These are phyloP conservation scores for Artemisia princeps DNA, from an alignment of 140 eudicot genomes.

Conservation along the genomic window DNA sequence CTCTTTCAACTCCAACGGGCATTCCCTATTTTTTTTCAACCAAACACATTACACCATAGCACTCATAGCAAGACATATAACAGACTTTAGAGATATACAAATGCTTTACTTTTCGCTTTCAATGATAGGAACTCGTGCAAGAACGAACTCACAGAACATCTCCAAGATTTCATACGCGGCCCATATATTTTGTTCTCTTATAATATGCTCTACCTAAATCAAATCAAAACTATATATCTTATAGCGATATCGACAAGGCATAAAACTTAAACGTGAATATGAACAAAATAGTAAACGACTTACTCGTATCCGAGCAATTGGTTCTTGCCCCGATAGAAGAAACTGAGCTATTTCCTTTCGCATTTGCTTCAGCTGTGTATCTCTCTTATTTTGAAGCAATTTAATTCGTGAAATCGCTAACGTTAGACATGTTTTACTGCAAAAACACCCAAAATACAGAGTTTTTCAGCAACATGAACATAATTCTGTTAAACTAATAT, in stretches of 20 bases:
- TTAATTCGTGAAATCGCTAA: conserved; percentile 81
- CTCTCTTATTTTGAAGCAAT: conserved; percentile 84
- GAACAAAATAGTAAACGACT: neutral
- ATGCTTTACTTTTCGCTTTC: conserved; percentile 73
- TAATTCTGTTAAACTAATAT: neutral
- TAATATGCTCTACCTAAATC: conserved; percentile 86
- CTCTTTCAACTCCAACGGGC: conserved; percentile 85
- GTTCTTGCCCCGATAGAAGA: conserved; percentile 86
- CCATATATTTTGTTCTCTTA: conserved; percentile 84
- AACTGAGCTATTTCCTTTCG: conserved; percentile 92
- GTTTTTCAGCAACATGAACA: conserved; percentile 13
- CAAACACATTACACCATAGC: neutral
- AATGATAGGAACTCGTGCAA: conserved; percentile 88
- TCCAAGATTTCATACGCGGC: conserved; percentile 89
- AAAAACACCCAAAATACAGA: conserved; percentile 27
- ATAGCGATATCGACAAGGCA: neutral
- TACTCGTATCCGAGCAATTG: conserved; percentile 85
- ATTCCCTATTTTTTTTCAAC: conserved; percentile 47
- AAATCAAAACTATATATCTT: neutral
- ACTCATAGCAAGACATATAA: neutral
- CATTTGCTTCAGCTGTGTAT: conserved; percentile 74
- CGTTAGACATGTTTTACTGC: conserved; percentile 89
- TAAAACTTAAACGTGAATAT: conserved; percentile 6
- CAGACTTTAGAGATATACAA: neutral
- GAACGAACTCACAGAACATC: conserved; percentile 88